Evolutionary conservation across 306 rosid genomes (phyloP).

Genomic region (Vigna trinervia): DNA sequence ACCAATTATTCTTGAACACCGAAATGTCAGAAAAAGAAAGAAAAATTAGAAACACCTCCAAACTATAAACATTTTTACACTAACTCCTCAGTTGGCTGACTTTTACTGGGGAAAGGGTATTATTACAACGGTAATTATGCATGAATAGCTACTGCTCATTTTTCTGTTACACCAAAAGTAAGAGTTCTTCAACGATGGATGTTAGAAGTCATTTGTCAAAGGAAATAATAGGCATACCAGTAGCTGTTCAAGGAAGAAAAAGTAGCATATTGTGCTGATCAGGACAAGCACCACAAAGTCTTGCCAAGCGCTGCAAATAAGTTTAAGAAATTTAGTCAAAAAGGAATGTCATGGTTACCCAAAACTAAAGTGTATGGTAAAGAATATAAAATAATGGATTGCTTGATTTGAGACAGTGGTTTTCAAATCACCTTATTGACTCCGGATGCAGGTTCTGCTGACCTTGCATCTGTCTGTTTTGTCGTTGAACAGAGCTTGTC

Average conservation of each 20-base stretch:
- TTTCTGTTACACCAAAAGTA: background rate
- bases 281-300: constrained; percentile 93
- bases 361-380: background rate
- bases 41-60: background rate
- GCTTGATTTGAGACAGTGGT: constrained; percentile 32
- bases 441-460: constrained; percentile 62
- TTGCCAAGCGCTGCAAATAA: constrained; percentile 87
- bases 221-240: constrained; percentile 72
- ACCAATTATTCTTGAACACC: constrained; percentile 23
- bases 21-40: constrained; percentile 3
- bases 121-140: background rate
- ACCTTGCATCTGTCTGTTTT: constrained; percentile 52
- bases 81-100: background rate
- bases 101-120: constrained; percentile 3
- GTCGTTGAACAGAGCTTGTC: constrained; percentile 62
- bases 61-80: background rate
- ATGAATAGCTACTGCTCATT: constrained; percentile 3
- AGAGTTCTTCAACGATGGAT: constrained; percentile 15
- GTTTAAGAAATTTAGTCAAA: constrained; percentile 11
- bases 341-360: background rate
- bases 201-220: constrained; percentile 30
- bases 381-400: constrained; percentile 5
- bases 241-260: constrained; percentile 98
- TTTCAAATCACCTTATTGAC: constrained; percentile 64
- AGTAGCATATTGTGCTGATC: constrained; percentile 94